Percentiles rank a stretch among this genome's conserved stretches.
Evolutionary conservation across 768 basidiomycete species (phyloP).

Genomic region (Cubamyces lactineus): DNA sequence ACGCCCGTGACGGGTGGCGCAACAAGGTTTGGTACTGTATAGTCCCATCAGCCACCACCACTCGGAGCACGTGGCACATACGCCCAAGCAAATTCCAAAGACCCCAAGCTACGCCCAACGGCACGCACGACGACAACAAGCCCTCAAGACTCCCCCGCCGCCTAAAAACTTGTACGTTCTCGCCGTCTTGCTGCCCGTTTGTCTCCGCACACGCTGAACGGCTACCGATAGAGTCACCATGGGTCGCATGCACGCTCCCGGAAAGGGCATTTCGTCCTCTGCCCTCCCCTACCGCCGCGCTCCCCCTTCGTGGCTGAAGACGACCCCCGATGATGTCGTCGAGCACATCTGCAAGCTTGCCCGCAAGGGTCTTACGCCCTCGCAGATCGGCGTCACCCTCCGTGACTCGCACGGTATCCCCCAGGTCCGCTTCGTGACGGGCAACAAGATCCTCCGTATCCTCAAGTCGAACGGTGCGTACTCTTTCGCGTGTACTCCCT

Average conservation of each 20-base stretch:
- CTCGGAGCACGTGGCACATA: slow-evolving; percentile 37
- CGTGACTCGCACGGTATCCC: slow-evolving; percentile 98
- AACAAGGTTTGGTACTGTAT: slow-evolving; percentile 68
- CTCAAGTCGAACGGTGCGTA: slow-evolving; percentile 88
- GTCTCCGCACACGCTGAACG: slow-evolving; percentile 4
- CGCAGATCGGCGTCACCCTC: slow-evolving; percentile 97
- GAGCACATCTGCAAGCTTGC: slow-evolving; percentile 98
- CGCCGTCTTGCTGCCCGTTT: slow-evolving; percentile 15
- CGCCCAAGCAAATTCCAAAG: slow-evolving; percentile 19
- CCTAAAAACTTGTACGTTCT: slow-evolving; percentile 42
- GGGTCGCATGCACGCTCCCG: slow-evolving; percentile 99
- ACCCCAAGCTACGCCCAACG: slow-evolving; percentile 33
- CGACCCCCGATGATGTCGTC: slow-evolving; percentile 90
- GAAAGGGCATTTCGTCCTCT: slow-evolving; percentile 99
- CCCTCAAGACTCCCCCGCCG: slow-evolving; percentile 48
- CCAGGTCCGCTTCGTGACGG: slow-evolving; percentile 97
- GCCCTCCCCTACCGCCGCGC: slow-evolving; percentile 97
- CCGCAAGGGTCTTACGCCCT: slow-evolving; percentile 95
- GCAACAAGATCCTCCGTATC: slow-evolving; percentile 99
- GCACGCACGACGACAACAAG: slow-evolving; percentile 36
- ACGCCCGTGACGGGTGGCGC: slow-evolving; percentile 35
- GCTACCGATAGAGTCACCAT: slow-evolving; percentile 48
- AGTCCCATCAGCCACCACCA: slow-evolving; percentile 48
- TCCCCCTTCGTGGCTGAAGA: slow-evolving; percentile 96
- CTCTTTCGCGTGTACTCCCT: background rate